Evolutionary conservation across 169 alveolate genomes (phyloP), one percentile per base, ranked within the genome.

Genomic region (Cryptosporidium meleagridis): DNA sequence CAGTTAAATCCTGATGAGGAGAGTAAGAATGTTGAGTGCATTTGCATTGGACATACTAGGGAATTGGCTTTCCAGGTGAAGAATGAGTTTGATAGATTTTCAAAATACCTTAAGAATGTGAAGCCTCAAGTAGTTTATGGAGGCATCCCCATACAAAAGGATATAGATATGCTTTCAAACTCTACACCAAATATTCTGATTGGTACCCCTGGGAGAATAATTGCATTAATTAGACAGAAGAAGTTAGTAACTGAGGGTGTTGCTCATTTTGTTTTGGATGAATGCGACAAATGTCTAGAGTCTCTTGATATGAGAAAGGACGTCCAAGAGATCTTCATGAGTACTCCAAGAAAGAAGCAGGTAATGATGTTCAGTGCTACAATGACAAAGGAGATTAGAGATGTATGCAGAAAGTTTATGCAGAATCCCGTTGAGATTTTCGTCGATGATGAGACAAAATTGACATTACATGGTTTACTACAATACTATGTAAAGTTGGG

Each of bases 191-290:
- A 97, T 93, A 97, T 99, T 68, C 94, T 99, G 35, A 99, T 99
- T 33, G 99, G 99, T 3, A 98, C 99, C 16, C 99, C 99, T n/a
- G 99, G 99, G 18, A 96, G 99, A 68, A 95, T 98, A 41, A 94
- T 97, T 41, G 99, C 99, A 26, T 95, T 99, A 23, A 96, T 96
- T 21, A 94, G 96, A 86, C 97, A 95, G 72, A 96, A 97, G 93
- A 96, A 96, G 75, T 92, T 99, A 58, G 95, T 96, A 86, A 93
- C 98, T 91, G 97, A 96, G 70, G 95, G 97, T 68, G 93, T 98
- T 18, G 97, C 97, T 94, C 98, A 96, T 91, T 99, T 99, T 91
- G 99, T 99, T 53, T 95, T 99, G 72, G 99, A 99, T 91, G 99
- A 99, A 93, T 98, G 99, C 93, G 99, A 99, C 92, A 98, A 98